These are phyloP conservation scores for Wakefieldia striispora DNA, from an alignment of 768 basidiomycete species.

Conservation along the genomic window DNA sequence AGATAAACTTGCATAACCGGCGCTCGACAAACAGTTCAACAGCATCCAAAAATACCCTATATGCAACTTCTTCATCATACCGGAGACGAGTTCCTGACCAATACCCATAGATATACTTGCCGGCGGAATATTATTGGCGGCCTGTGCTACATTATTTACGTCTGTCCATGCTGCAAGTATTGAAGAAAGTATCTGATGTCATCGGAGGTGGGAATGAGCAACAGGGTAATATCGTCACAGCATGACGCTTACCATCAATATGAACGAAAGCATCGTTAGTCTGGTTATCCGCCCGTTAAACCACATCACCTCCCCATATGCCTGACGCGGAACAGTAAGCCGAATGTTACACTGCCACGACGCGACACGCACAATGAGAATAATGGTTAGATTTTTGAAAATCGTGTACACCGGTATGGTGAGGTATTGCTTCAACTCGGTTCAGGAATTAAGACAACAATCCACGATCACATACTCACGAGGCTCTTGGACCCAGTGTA, in stretches of 20 bases:
- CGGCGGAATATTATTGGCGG: constrained; percentile 23
- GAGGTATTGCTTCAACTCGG: constrained; percentile 76
- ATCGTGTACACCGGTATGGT: constrained; percentile 98
- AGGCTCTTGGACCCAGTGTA: constrained; percentile 98
- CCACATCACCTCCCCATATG: constrained; percentile 97
- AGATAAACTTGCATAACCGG: constrained; percentile 70
- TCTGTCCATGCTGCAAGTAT: constrained; percentile 97
- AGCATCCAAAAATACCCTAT: constrained; percentile 97
- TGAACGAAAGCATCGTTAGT: constrained; percentile 85
- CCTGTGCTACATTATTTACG: constrained; percentile 43
- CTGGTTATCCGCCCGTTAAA: constrained; percentile 88
- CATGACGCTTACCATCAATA: constrained; percentile 71
- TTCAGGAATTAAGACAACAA: neutral
- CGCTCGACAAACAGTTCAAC: constrained; percentile 85
- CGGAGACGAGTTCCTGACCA: constrained; percentile 38
- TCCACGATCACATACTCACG: constrained; percentile 48
- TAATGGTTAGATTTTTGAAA: constrained; percentile 99
- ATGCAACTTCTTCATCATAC: constrained; percentile 54
- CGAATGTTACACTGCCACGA: neutral
- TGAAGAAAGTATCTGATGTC: constrained; percentile 83
- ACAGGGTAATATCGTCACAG: neutral
- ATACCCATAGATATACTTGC: constrained; percentile 27
- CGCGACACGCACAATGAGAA: constrained; percentile 74
- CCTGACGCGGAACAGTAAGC: constrained; percentile 43
- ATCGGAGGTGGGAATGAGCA: neutral